Evolutionary conservation across 2,329 filamentous ascomycete genomes (phyloP).

Genomic region (Diaporthe aspalathi): DNA sequence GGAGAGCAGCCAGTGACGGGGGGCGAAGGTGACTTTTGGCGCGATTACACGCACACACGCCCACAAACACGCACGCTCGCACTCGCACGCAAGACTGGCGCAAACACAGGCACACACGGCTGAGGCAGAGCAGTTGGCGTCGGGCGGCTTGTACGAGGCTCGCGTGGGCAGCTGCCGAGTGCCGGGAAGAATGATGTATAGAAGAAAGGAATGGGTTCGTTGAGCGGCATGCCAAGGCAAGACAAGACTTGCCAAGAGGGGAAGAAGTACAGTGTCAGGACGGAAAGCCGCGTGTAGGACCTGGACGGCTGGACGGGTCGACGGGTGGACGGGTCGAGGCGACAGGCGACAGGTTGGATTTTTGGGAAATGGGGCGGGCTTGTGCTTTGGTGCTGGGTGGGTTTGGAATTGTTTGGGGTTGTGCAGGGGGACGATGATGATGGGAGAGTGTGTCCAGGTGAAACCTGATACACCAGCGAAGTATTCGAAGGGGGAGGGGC

Average conservation of each 20-base stretch:
- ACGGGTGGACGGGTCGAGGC: conserved; percentile 26
- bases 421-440: conserved; percentile 21
- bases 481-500: background rate
- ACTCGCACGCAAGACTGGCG: background rate
- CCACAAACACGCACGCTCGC: background rate
- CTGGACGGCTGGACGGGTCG: conserved; percentile 28
- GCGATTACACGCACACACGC: conserved; percentile 9
- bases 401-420: conserved; percentile 29
- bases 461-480: conserved; percentile 28
- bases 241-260: conserved; percentile 42
- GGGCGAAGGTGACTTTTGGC: background rate
- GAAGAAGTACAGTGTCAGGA: conserved; percentile 34
- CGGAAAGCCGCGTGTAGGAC: conserved; percentile 21
- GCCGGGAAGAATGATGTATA: conserved; percentile 30
- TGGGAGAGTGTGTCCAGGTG: conserved; percentile 4
- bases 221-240: conserved; percentile 45
- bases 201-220: conserved; percentile 41
- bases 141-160: conserved; percentile 17
- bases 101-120: background rate
- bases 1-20: background rate
- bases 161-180: conserved; percentile 31
- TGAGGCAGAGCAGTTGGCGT: conserved; percentile 18
- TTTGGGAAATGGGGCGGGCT: conserved; percentile 27
- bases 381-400: conserved; percentile 14
- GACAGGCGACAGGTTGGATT: conserved; percentile 21